Evolutionary conservation across 2,329 filamentous ascomycete genomes (phyloP).

Genomic region (Aspergillus chevalieri): DNA sequence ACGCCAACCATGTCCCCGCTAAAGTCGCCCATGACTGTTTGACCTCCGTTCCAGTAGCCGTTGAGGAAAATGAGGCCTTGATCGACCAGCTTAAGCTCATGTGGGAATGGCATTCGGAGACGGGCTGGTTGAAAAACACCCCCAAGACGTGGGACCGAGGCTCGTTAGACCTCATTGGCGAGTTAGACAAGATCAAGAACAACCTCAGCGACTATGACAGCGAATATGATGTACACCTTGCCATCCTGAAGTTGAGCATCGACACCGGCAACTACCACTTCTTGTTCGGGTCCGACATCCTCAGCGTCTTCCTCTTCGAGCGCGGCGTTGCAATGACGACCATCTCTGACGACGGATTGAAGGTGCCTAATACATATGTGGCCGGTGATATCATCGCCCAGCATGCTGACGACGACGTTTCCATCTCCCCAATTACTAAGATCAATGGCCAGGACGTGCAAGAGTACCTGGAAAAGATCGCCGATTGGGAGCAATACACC

Average conservation of each 20-base stretch:
- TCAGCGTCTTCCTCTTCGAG: slow-evolving; percentile 4
- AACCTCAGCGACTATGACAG: slow-evolving; percentile 5
- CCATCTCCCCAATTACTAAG: slow-evolving; percentile 20
- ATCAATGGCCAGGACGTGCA: slow-evolving; percentile 26
- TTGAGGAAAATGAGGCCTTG: slow-evolving; percentile 12
- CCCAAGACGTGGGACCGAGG: slow-evolving; percentile 6
- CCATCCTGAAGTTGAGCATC: slow-evolving; percentile 4
- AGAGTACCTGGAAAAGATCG: slow-evolving; percentile 18
- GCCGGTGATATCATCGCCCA: slow-evolving; percentile 9
- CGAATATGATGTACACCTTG: slow-evolving; percentile 7
- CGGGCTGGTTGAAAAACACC: slow-evolving; percentile 14
- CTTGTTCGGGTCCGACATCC: slow-evolving; percentile 5
- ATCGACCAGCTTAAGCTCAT: slow-evolving; percentile 15
- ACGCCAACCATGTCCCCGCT: background rate
- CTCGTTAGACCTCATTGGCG: slow-evolving; percentile 5
- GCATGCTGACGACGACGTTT: slow-evolving; percentile 6
- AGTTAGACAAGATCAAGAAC: slow-evolving; percentile 7
- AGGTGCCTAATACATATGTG: slow-evolving; percentile 3
- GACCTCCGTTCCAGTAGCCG: slow-evolving; percentile 15
- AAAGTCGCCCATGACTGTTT: slow-evolving; percentile 17
- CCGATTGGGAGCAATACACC: slow-evolving; percentile 11
- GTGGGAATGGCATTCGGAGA: slow-evolving; percentile 18
- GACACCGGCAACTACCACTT: slow-evolving; percentile 8
- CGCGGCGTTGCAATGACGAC: slow-evolving; percentile 2
- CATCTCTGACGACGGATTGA: slow-evolving; percentile 5